Evolutionary conservation across 1,139 yeast species (phyloP), one percentile per base, ranked within the genome.

Genomic region (Zygosaccharomyces sapae): DNA sequence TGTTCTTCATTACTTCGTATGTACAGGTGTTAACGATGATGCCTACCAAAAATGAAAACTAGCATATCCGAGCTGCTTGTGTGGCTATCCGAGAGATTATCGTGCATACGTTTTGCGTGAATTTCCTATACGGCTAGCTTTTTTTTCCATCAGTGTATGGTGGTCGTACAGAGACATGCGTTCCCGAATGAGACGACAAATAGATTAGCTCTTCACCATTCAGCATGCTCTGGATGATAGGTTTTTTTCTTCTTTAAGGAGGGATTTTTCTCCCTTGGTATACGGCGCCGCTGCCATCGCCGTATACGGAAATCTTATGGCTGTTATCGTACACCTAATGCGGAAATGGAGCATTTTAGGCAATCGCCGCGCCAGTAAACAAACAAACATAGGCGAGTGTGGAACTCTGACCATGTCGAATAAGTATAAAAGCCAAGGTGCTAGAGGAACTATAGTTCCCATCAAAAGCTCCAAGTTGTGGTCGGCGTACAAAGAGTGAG

Each of bases 291-390:
- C 19, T 22, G 9, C 10, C 10, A 34, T 22, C 37, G 24, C 40
- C 31, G 31, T 27, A 37, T 37, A 20, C 6, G 31, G 40, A 37
- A 37, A 16, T 37, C 31, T 37, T 24, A 37, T 37, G 29, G 40
- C 31, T 19, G 40, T 37, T 37, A 37, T 37, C 40, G 40, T 27
- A 13, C n/a, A 30, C 40, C 40, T n/a, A 37, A 37, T 22, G 13
- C n/a, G 40, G 40, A 37, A 37, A 25, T 12, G 30, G 5, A n/a
- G 31, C 19, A 10, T 19, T 16, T 24, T 37, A 19, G 40, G 40
- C 10, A 37, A 37, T 24, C 6, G 31, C 40, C 40, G 40, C 19
- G 19, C n/a, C 31, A 10, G 33, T 37, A 37, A 37, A 37, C 40
- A 37, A 37, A 37, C 12, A 37, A 37, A 37, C 40, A 37, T 13